These are phyloP conservation scores for Ophiostoma novo-ulmi DNA, from an alignment of 2,329 filamentous ascomycete species.

Conservation along the genomic window DNA sequence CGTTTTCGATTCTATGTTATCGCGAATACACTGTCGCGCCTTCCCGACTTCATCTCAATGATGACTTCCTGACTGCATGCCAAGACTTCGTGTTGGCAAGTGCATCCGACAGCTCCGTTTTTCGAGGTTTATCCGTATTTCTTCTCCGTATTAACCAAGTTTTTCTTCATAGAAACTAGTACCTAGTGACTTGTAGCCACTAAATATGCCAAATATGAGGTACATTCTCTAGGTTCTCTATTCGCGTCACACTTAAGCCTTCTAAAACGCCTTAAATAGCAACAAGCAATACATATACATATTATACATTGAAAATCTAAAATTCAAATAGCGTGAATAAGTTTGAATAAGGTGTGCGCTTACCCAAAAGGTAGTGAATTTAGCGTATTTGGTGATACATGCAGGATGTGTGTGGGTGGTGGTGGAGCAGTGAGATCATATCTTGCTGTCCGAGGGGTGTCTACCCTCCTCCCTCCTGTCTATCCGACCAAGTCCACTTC, in stretches of 20 bases:
- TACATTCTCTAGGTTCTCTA: neutral
- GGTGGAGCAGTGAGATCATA: constrained; percentile 15
- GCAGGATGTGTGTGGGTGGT: neutral
- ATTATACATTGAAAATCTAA: neutral
- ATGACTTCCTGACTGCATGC: constrained; percentile 15
- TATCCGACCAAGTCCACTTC: constrained; percentile 12
- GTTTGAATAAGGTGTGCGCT: neutral
- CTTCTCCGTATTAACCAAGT: constrained; percentile 1
- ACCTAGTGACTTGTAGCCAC: neutral
- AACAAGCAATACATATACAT: neutral
- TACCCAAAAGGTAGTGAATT: neutral
- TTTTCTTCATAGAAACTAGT: neutral
- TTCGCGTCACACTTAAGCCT: neutral
- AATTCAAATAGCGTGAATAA: neutral
- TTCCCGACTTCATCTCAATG: neutral
- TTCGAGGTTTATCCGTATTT: neutral
- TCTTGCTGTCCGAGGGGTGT: neutral
- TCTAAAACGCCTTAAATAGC: neutral
- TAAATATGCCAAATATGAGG: neutral
- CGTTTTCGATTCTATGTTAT: neutral
- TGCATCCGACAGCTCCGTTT: constrained; percentile 10
- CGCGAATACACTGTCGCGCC: neutral
- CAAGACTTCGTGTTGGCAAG: constrained; percentile 23
- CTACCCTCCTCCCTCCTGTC: neutral
- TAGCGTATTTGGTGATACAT: neutral